Evolutionary conservation across 192 early-diverging fungal genomes (phyloP).

Genomic region (Backusella australiensis): DNA sequence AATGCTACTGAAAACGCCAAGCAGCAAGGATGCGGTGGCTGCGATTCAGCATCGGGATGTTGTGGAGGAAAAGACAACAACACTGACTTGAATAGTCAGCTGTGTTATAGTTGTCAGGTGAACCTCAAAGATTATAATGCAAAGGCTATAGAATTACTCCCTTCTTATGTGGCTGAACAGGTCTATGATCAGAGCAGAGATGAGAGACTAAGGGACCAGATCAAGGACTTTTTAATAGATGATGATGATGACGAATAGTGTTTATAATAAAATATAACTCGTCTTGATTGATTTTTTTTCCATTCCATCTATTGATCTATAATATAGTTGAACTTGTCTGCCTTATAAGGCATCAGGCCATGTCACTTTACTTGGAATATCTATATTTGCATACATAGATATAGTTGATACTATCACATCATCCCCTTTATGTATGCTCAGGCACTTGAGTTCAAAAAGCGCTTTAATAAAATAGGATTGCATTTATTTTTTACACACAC

Average conservation of each 20-base stretch:
- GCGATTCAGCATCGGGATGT: background rate
- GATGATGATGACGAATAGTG: slow-evolving; percentile 24
- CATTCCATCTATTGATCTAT: no score
- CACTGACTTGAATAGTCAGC: slow-evolving; percentile 33
- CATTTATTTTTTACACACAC: no score
- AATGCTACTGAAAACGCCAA: background rate
- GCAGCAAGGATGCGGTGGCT: slow-evolving; percentile 17
- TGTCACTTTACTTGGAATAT: no score
- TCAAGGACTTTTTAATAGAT: slow-evolving; percentile 64
- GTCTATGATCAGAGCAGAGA: slow-evolving; percentile 33
- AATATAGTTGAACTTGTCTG: no score
- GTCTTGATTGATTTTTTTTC: no score
- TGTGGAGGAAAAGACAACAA: background rate
- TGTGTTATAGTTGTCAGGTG: slow-evolving; percentile 56
- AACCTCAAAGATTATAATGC: slow-evolving; percentile 42
- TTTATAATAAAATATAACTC: background rate
- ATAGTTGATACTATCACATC: no score
- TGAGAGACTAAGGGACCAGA: slow-evolving; percentile 54
- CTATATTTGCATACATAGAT: no score
- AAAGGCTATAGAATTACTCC: slow-evolving; percentile 31
- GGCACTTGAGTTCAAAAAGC: no score
- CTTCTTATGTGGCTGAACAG: slow-evolving; percentile 43
- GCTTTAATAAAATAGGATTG: no score
- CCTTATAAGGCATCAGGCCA: no score
- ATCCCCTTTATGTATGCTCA: no score